Percentiles rank a stretch among this genome's conserved stretches.
phyloP scores from a whole-genome alignment of 495 filamentous ascomycete species.

The Penicillium herquei region DNA sequence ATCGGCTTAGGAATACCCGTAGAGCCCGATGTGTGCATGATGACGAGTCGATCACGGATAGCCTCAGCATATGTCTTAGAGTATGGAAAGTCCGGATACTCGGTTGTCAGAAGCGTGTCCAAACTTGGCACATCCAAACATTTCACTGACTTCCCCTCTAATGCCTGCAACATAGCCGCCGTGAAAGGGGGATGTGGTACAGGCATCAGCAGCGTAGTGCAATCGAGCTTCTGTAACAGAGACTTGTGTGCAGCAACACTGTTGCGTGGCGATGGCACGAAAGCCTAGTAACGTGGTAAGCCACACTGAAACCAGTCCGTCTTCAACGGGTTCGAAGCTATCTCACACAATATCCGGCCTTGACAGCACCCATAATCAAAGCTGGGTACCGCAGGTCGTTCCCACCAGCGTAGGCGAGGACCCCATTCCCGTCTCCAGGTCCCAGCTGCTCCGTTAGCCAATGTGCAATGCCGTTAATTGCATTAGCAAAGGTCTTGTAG shows the following conservation, averaged over 20 bases:
- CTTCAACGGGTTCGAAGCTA: neutral
- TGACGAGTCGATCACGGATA: conserved; percentile 22
- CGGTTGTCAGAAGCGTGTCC: conserved; percentile 19
- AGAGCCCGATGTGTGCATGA: conserved; percentile 40
- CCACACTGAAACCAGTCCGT: too few relatives aligned
- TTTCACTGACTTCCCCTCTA: conserved; percentile 11
- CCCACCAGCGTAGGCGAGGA: conserved; percentile 30
- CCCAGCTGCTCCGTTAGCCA: conserved; percentile 37
- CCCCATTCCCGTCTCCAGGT: conserved; percentile 20
- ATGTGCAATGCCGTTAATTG: conserved; percentile 25
- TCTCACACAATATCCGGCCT: conserved; percentile 46
- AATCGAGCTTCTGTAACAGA: conserved; percentile 24
- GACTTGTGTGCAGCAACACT: conserved; percentile 23
- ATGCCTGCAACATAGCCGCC: conserved; percentile 16
- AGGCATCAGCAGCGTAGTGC: conserved; percentile 24
- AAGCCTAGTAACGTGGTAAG: conserved; percentile 16
- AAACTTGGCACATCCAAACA: conserved; percentile 23
- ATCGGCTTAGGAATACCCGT: conserved; percentile 41
- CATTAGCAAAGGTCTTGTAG: conserved; percentile 33
- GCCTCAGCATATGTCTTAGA: conserved; percentile 25
- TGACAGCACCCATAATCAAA: conserved; percentile 3
- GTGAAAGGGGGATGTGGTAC: conserved; percentile 17
- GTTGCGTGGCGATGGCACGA: conserved; percentile 36
- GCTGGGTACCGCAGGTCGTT: neutral
- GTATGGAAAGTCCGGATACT: conserved; percentile 25